Evolutionary conservation across 768 basidiomycete species (phyloP).

Genomic region (Strobilomyces dryophilus): DNA sequence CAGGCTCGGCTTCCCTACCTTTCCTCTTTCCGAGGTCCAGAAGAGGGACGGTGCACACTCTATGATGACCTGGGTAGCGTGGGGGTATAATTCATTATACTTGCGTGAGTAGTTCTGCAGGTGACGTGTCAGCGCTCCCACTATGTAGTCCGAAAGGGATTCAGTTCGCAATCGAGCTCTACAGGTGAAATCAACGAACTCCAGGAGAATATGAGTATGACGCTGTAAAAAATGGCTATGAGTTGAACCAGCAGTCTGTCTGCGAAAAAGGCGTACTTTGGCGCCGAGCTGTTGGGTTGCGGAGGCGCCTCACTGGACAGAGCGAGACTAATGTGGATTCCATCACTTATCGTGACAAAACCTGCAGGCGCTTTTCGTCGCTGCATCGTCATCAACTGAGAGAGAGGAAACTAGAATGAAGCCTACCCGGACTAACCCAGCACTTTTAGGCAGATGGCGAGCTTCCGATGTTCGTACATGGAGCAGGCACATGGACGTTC

Average conservation of each 20-base stretch:
- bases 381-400: too few relatives aligned
- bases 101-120: conserved; percentile 20
- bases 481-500: too few relatives aligned
- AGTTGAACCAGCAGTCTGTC: background rate
- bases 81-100: conserved; percentile 25
- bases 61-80: conserved; percentile 24
- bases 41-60: conserved; percentile 17
- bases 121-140: conserved; percentile 24
- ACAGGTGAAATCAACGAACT: conserved; percentile 3
- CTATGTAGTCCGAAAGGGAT: background rate
- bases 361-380: too few relatives aligned
- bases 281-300: too few relatives aligned
- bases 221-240: background rate
- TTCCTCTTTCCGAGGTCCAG: conserved; percentile 4
- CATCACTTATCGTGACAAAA: too few relatives aligned
- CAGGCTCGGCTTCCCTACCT: background rate
- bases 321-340: too few relatives aligned
- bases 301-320: too few relatives aligned
- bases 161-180: background rate
- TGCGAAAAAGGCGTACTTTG: background rate
- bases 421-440: too few relatives aligned
- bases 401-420: too few relatives aligned
- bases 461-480: too few relatives aligned
- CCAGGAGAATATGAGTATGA: background rate
- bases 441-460: too few relatives aligned